Evolutionary conservation across 306 rosid genomes (phyloP).

Genomic region (Prunus salicina): DNA sequence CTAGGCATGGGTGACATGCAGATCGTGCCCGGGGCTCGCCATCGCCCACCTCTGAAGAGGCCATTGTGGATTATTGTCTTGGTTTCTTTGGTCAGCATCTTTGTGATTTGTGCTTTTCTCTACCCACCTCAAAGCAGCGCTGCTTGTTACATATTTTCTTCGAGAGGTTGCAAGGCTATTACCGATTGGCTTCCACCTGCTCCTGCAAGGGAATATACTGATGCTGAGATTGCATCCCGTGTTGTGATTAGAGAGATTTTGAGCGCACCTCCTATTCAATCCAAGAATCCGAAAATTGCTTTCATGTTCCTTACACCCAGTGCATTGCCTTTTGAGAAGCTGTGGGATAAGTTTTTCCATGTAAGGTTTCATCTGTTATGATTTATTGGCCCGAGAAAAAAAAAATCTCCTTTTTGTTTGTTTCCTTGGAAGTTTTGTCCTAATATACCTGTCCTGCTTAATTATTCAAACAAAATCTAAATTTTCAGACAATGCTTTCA

Average conservation of each 20-base stretch:
- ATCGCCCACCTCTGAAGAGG: constrained; percentile 74
- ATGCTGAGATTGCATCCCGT: constrained; percentile 79
- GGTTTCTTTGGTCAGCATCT: constrained; percentile 74
- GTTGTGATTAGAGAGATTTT: constrained; percentile 74
- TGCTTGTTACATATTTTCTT: constrained; percentile 78
- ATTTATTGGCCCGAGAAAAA: neutral
- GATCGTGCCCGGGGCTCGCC: constrained; percentile 75
- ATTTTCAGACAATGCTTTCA: neutral
- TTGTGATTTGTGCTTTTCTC: constrained; percentile 77
- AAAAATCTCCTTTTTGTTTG: constrained; percentile 1
- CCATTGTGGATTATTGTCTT: constrained; percentile 89
- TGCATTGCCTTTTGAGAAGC: constrained; percentile 83
- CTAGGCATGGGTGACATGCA: constrained; percentile 76
- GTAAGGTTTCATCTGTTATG: constrained; percentile 45
- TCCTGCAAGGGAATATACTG: constrained; percentile 72
- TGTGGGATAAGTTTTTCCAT: constrained; percentile 91
- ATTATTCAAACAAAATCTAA: neutral
- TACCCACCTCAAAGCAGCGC: constrained; percentile 69
- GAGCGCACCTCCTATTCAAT: constrained; percentile 40
- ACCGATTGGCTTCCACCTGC: constrained; percentile 85
- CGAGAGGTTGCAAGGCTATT: constrained; percentile 69
- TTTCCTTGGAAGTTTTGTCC: neutral
- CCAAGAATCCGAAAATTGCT: constrained; percentile 71
- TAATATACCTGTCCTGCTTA: neutral
- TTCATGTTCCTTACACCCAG: constrained; percentile 91